phyloP scores from a whole-genome alignment of 441 rosid genomes.

The Gossypium trilobum region DNA sequence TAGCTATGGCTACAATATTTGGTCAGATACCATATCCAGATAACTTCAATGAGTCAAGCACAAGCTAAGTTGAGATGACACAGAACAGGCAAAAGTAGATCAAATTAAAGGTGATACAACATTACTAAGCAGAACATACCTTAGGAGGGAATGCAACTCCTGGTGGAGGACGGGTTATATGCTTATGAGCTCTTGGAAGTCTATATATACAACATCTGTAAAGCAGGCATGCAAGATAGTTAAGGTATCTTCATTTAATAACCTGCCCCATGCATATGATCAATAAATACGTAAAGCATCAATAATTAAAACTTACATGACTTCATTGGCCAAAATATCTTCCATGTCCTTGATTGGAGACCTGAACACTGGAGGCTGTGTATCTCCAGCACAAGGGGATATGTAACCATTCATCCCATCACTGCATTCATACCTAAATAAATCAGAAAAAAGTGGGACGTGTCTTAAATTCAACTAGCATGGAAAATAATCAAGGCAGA shows the following conservation, averaged over 20 bases:
- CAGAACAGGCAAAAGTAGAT: background rate
- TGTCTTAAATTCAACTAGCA: background rate
- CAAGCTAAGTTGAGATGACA: background rate
- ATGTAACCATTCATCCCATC: conserved; percentile 89
- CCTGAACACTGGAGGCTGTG: conserved; percentile 66
- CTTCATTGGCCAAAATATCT: conserved; percentile 76
- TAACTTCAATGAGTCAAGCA: background rate
- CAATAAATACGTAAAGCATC: background rate
- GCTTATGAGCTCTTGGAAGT: conserved; percentile 65
- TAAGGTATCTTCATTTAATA: background rate
- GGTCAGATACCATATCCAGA: background rate
- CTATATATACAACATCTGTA: conserved; percentile 74
- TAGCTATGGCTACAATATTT: background rate
- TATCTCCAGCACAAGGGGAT: conserved; percentile 65
- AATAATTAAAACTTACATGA: conserved; percentile 41
- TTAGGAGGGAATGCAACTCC: conserved; percentile 63
- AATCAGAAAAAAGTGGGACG: conserved; percentile 28
- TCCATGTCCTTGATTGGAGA: conserved; percentile 77
- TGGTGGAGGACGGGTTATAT: conserved; percentile 46
- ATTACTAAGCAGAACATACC: conserved; percentile 32
- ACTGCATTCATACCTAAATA: conserved; percentile 53
- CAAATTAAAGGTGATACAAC: background rate
- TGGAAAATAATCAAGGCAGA: background rate
- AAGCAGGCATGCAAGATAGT: background rate
- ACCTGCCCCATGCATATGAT: background rate